Conservation (phyloP, 2,329 filamentous ascomycete genomes). For the Trichoderma pleuroti region DNA sequence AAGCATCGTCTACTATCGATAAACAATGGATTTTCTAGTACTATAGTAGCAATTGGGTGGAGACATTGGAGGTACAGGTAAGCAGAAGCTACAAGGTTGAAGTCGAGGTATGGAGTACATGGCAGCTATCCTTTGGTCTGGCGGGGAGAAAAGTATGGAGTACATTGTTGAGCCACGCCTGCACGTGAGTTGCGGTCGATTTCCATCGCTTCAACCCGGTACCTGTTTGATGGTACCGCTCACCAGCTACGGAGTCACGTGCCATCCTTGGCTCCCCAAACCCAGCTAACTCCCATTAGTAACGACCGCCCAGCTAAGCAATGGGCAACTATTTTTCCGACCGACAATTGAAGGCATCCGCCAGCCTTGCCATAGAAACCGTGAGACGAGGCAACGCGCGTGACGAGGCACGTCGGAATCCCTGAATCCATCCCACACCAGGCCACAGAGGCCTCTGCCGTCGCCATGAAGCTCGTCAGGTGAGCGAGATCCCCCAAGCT, state of each 20-base stretch:
- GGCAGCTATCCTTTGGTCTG: neutral
- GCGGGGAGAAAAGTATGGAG: neutral
- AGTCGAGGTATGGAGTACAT: neutral
- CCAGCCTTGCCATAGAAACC: conserved; percentile 18
- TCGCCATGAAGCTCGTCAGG: conserved; percentile 95
- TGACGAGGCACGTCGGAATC: conserved; percentile 9
- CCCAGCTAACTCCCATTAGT: neutral
- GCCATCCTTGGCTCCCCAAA: neutral
- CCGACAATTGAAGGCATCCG: conserved; percentile 29
- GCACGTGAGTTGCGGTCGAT: neutral
- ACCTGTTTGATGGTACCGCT: neutral
- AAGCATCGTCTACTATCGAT: conserved; percentile 14
- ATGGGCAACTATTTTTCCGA: conserved; percentile 30
- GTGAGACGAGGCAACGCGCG: conserved; percentile 19
- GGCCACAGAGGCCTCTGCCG: conserved; percentile 24
- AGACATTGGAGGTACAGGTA: neutral
- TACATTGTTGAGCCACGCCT: neutral
- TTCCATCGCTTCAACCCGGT: neutral
- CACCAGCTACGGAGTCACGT: neutral
- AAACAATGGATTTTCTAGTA: neutral
- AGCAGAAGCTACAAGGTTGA: neutral
- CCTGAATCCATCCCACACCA: conserved; percentile 16
- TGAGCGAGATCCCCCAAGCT: conserved; percentile 44
- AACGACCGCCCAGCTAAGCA: conserved; percentile 2
- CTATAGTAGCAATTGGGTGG: neutral